A percentile compares a stretch with the other conserved stretches of the same genome.
These are phyloP conservation scores for Botrytis galanthina DNA, from an alignment of 2,329 filamentous ascomycete genomes.

Conservation along the genomic window DNA sequence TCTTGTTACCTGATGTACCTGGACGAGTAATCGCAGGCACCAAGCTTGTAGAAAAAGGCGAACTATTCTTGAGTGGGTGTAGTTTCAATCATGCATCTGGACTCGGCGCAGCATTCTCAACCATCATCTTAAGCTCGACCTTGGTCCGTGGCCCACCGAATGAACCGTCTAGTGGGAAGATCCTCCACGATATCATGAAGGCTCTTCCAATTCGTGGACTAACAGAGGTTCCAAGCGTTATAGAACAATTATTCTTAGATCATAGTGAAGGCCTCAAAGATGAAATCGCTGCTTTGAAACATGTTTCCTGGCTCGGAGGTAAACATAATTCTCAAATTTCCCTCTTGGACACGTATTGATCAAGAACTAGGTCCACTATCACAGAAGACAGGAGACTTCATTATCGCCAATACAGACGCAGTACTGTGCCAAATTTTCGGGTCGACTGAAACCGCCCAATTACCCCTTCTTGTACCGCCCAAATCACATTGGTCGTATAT, in stretches of 20 bases:
- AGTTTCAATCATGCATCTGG: constrained; percentile 30
- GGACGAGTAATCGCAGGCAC: background rate
- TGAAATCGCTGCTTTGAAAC: constrained; percentile 19
- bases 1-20: constrained; percentile 5
- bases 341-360: background rate
- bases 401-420: background rate
- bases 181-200: constrained; percentile 26
- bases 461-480: constrained; percentile 29
- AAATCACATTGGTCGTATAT: constrained; percentile 39
- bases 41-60: background rate
- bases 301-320: constrained; percentile 32
- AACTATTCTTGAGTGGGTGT: background rate
- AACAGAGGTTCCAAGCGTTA: constrained; percentile 23
- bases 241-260: constrained; percentile 24
- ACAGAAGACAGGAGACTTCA: background rate
- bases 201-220: constrained; percentile 31
- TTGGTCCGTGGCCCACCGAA: constrained; percentile 23
- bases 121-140: constrained; percentile 15
- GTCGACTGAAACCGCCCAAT: constrained; percentile 36
- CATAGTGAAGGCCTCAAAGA: constrained; percentile 24
- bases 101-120: background rate
- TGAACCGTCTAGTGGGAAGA: constrained; percentile 19
- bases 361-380: constrained; percentile 1
- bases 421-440: constrained; percentile 9
- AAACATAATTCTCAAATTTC: background rate